Evolutionary conservation across 2,329 filamentous ascomycete species (phyloP).

Genomic region (Penicillium sp.): DNA sequence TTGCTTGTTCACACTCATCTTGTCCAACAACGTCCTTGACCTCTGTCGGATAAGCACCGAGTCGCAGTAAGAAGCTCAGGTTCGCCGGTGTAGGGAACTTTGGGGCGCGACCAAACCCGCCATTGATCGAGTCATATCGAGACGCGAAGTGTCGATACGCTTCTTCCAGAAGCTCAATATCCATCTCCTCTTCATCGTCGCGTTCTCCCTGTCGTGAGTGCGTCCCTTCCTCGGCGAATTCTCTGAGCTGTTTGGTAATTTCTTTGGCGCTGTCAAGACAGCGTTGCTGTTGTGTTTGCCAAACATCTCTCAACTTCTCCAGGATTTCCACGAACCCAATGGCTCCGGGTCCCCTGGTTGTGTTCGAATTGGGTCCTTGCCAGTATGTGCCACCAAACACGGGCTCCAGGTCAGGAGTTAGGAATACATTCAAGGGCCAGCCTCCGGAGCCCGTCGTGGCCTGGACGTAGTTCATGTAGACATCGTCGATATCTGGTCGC

Average conservation of each 20-base stretch:
- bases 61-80: constrained; percentile 72
- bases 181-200: constrained; percentile 64
- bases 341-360: constrained; percentile 51
- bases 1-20: constrained; percentile 68
- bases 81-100: constrained; percentile 91
- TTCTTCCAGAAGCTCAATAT: constrained; percentile 87
- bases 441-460: constrained; percentile 85
- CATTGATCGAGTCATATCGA: constrained; percentile 74
- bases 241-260: constrained; percentile 73
- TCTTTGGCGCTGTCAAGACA: constrained; percentile 80
- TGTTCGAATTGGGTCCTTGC: constrained; percentile 68
- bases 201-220: constrained; percentile 44
- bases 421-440: constrained; percentile 95
- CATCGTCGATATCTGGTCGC: constrained; percentile 85
- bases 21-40: constrained; percentile 86
- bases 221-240: constrained; percentile 86
- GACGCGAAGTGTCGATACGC: constrained; percentile 74
- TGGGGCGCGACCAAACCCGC: constrained; percentile 74
- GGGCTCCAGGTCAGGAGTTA: constrained; percentile 87
- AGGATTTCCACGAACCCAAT: constrained; percentile 81
- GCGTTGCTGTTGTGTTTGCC: constrained; percentile 77
- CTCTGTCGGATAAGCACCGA: constrained; percentile 65
- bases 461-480: constrained; percentile 98
- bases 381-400: constrained; percentile 97
- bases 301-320: constrained; percentile 68